Evolutionary conservation across 108 stramenopile genomes (phyloP), one percentile per base, ranked within the genome.

Genomic region (Skeletonema marinoi): DNA sequence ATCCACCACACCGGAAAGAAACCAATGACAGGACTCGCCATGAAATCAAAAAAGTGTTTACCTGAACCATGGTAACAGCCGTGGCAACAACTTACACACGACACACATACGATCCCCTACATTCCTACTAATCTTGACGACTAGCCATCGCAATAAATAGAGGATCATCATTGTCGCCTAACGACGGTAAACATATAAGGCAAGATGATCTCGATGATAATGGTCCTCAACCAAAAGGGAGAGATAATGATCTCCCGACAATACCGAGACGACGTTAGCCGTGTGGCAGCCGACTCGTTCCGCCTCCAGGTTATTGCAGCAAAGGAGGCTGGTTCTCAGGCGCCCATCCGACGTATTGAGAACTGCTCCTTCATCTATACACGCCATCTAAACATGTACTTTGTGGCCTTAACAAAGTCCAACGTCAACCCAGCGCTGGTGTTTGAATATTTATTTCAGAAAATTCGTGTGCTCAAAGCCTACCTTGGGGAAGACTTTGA

Each of bases 401-500:
- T 99, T 78, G 98, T 98, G 48, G 99, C 97, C 8, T 81, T 98
- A 51, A 99, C 98, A 6, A 79, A 97, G 62, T 90, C 92, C 81
- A 99, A 99, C 80, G 96, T 96, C 44, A 98, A 99, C 82, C 97
- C 98, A 3, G 96, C 96, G 30, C 83, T 99, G 41, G 96, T 99
- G 48, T 97, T 99, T 74, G 98, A 98, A 85, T 99, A 96, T 71
- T 89, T 99, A 21, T 97, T 90, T 82, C 97, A 98, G 68, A 89
- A 93, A 68, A 92, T 98, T 63, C 77, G 89, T 32, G 95, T 99
- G 74, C 88, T 98, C 46, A 96, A 98, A 74, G 97, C 96, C 35
- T 99, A 99, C 84, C 92, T 99, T 31, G 98, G 98, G 14, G 96
- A 97, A 63, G 93, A 98, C 29, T 99, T 99, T 78, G 97, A 98